Evolutionary conservation across 139 green algal species (phyloP), one percentile per base, ranked within the genome.

Genomic region (Yamagishiella unicocca): DNA sequence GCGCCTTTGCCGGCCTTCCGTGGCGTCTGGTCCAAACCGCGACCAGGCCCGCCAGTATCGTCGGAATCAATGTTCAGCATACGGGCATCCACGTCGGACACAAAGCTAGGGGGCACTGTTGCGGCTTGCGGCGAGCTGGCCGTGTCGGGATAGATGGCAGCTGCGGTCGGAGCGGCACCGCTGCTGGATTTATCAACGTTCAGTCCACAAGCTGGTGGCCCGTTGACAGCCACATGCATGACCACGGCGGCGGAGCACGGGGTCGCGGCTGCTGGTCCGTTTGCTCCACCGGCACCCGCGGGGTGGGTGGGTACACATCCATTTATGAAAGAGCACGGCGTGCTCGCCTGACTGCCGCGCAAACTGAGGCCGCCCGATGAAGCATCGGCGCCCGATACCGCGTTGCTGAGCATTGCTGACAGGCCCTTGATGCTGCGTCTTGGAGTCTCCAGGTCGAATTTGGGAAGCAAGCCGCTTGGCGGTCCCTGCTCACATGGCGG

Each of bases 371-470:
- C 29, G 38, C 2, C 62, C 31, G 62, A 21, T 12, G 62, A 21
- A n/a, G 38, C 29, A 5, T 78, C 70, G 2, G 25, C 72, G 43
- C 72, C 72, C 9, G 72, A 37, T 1, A n/a, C n/a, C 2, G 55
- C 35, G 29, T 61, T 24, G 42, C 64, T 35, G 8, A 68, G n/a
- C 78, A 74, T 61, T 54, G 43, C 42, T 2, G 78, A 85, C 7
- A 85, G 78, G 40, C 33, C 35, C 29, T 64, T 64, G 78, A 85
- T 85, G 40, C 43, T 85, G 29, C 78, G 78, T 10, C 78, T 58
- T 2, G 78, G 78, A 22, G 78, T 85, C 40, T 85, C 78, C 33
- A 74, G 22, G 35, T 74, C 66, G 21, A 19, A 10, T 45, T 25
- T 33, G 29, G 66, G 2, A 45, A 74, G 33, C 66, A 45, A 45